Percentiles rank a stretch among this genome's conserved stretches.
Evolutionary conservation across 2,329 filamentous ascomycete genomes (phyloP).

Genomic region (Botrytis galanthina): DNA sequence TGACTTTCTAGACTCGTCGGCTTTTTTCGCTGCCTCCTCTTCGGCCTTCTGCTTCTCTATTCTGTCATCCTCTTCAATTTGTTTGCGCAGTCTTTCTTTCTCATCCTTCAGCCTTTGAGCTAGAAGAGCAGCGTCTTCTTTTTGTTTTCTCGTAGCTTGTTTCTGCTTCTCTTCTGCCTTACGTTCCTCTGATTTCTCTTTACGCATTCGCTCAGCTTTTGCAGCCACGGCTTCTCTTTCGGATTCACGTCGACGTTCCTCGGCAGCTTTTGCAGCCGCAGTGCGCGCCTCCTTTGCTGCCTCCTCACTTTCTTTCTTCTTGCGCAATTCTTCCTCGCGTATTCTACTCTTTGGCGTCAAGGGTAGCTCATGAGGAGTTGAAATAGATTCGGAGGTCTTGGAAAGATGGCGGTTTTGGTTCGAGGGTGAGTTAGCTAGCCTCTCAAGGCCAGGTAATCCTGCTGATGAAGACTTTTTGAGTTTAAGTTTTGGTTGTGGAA

Average conservation of each 20-base stretch:
- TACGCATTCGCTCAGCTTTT: slow-evolving; percentile 25
- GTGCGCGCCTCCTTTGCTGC: slow-evolving; percentile 24
- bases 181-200: slow-evolving; percentile 23
- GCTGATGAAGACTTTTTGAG: slow-evolving; percentile 24
- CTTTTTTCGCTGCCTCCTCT: slow-evolving; percentile 19
- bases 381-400: slow-evolving; percentile 18
- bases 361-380: slow-evolving; percentile 28
- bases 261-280: slow-evolving; percentile 30
- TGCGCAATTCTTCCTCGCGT: slow-evolving; percentile 24
- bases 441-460: slow-evolving; percentile 25
- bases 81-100: slow-evolving; percentile 23
- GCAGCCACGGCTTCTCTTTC: slow-evolving; percentile 27
- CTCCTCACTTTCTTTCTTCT: slow-evolving; percentile 25
- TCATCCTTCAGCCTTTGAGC: slow-evolving; percentile 25
- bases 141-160: slow-evolving; percentile 21
- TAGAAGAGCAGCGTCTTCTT: slow-evolving; percentile 21
- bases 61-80: slow-evolving; percentile 24
- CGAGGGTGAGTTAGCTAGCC: slow-evolving; percentile 27
- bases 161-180: slow-evolving; percentile 25
- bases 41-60: slow-evolving; percentile 20
- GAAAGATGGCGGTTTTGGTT: slow-evolving; percentile 24
- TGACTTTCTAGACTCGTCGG: slow-evolving; percentile 11
- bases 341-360: slow-evolving; percentile 33
- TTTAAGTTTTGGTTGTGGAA: slow-evolving; percentile 28
- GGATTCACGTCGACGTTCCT: slow-evolving; percentile 26